Evolutionary conservation across 139 green algal species (phyloP), one percentile per base, ranked within the genome.

Genomic region (Yamagishiella unicocca): DNA sequence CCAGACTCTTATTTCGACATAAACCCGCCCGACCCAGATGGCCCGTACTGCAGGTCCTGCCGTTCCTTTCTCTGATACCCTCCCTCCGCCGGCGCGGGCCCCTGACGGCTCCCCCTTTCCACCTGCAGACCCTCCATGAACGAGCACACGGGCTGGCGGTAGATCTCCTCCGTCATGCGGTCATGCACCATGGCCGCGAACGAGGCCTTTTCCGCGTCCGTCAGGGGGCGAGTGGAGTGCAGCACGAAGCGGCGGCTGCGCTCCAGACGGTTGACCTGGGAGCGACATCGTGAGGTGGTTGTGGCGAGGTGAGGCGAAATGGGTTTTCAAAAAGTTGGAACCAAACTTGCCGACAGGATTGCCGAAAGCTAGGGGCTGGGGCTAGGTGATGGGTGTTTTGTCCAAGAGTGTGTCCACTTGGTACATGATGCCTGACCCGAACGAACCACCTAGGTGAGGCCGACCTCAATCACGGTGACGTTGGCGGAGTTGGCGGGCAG

Each of bases 81-180:
- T n/a, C n/a, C n/a, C n/a, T n/a, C n/a, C n/a, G n/a, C n/a, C n/a
- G n/a, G n/a, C n/a, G n/a, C n/a, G n/a, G n/a, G n/a, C n/a, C n/a
- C n/a, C n/a, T n/a, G n/a, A n/a, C n/a, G n/a, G n/a, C n/a, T n/a
- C n/a, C n/a, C 50, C 22, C 1, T 1, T 14, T 40, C 40, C 33
- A 78, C 76, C 76, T 84, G 77, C 55, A 84, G 77, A 6, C 77
- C 77, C 58, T 84, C 90, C 50, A 91, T 87, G 89, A 98, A 99
- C 58, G 88, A 94, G 31, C 58, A 33, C 64, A 99, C 90, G 4
- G 96, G 95, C 21, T 66, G 25, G 22, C 81, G n/a, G 85, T 99
- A 99, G 4, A 99, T 91, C 95, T 98, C 93, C 96, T 99, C 97
- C 38, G 97, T 99, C 97, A 99, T 99, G 82, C 97, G 95, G 89